Conservation (phyloP, 805 yeast genomes). For the Starmerella roubikii region DNA sequence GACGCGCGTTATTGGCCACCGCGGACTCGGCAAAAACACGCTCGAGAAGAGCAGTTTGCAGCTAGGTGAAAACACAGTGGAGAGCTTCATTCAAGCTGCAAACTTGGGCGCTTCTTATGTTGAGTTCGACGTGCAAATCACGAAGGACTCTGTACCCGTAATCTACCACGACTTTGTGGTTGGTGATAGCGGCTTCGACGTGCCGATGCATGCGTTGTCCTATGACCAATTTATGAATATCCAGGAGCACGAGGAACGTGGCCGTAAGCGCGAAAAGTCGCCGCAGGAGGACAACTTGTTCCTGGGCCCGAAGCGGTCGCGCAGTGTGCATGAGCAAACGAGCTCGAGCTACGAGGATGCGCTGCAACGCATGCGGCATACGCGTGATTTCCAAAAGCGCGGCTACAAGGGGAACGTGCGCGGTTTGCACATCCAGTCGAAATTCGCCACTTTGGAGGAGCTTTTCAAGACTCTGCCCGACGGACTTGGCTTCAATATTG, state of each 20-base stretch:
- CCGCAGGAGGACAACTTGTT: not conserved
- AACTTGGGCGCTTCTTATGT: slow-evolving; percentile 92
- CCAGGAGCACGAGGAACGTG: slow-evolving; percentile 16
- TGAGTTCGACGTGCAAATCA: slow-evolving; percentile 90
- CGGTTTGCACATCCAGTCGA: slow-evolving; percentile 80
- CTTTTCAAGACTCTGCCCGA: slow-evolving; percentile 68
- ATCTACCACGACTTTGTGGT: slow-evolving; percentile 89
- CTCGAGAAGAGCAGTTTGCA: slow-evolving; percentile 63
- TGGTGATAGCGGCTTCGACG: slow-evolving; percentile 90
- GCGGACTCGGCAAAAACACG: slow-evolving; percentile 85
- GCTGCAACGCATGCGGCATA: slow-evolving; percentile 59
- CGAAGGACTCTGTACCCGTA: slow-evolving; percentile 83
- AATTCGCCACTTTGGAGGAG: slow-evolving; percentile 78
- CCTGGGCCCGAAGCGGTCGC: slow-evolving; percentile 24
- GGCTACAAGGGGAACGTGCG: slow-evolving; percentile 89
- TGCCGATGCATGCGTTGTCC: slow-evolving; percentile 88
- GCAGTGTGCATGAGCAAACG: slow-evolving; percentile 27
- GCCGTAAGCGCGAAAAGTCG: slow-evolving; percentile 1
- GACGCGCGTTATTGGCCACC: slow-evolving; percentile 87
- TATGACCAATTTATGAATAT: slow-evolving; percentile 57
- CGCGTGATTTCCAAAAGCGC: slow-evolving; percentile 75
- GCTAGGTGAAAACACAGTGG: slow-evolving; percentile 89
- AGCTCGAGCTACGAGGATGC: slow-evolving; percentile 22
- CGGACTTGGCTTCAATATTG: slow-evolving; percentile 84
- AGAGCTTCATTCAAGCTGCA: slow-evolving; percentile 90